Conservation (phyloP, 2,329 filamentous ascomycete species). For the Tympanopsis confertula region DNA sequence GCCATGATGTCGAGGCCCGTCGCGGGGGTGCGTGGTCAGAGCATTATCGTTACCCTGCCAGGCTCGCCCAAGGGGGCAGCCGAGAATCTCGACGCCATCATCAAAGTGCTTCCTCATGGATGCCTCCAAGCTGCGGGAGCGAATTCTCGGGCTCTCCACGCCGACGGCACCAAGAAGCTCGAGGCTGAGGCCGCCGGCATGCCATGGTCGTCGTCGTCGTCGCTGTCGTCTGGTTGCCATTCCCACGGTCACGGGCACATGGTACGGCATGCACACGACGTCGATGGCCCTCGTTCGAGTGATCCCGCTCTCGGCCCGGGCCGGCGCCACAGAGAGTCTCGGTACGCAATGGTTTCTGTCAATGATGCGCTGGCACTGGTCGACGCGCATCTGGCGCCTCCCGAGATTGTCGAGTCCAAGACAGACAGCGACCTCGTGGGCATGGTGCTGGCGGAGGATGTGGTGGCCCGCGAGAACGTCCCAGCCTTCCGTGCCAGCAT, state of each 20-base stretch:
- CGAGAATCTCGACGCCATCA: conserved; percentile 79
- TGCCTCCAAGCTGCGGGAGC: conserved; percentile 77
- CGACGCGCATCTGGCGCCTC: conserved; percentile 56
- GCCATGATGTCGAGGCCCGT: conserved; percentile 93
- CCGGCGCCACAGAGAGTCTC: conserved; percentile 69
- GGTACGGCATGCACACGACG: conserved; percentile 61
- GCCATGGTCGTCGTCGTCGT: neutral
- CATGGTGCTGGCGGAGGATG: conserved; percentile 70
- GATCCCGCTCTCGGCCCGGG: conserved; percentile 50
- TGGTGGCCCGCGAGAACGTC: conserved; percentile 69
- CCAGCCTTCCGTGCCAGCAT: conserved; percentile 92
- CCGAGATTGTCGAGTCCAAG: conserved; percentile 40
- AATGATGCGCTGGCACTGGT: conserved; percentile 68
- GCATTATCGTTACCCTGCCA: conserved; percentile 77
- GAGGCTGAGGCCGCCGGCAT: conserved; percentile 61
- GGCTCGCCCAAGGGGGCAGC: conserved; percentile 91
- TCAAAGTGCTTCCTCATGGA: conserved; percentile 91
- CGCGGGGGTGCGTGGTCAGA: conserved; percentile 72
- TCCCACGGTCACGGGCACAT: conserved; percentile 50
- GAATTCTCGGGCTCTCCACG: conserved; percentile 69
- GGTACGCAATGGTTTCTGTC: conserved; percentile 84
- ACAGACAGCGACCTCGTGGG: conserved; percentile 61
- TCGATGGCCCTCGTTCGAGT: conserved; percentile 44
- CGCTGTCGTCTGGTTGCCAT: conserved; percentile 22
- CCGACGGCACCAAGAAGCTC: conserved; percentile 69